Conservation (phyloP, 1,139 yeast genomes). For the Sugiyamaella neomexicana region DNA sequence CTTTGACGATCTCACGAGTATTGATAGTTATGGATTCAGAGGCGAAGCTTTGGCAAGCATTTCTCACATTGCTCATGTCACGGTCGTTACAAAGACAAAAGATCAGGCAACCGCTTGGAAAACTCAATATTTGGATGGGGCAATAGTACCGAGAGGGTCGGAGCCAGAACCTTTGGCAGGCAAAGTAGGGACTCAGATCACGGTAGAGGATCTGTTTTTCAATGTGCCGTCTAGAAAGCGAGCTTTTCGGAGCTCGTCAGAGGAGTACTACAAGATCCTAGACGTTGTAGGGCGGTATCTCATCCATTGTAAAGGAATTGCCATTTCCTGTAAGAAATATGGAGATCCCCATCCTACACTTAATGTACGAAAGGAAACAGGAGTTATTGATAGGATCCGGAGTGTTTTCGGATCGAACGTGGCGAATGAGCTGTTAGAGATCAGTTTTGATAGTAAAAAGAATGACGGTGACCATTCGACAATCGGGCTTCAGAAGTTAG, state of each 20-base stretch:
- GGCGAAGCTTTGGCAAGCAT: constrained; percentile 82
- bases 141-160: constrained; percentile 40
- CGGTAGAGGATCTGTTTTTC: constrained; percentile 86
- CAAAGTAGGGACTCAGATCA: constrained; percentile 77
- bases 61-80: constrained; percentile 60
- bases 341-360: constrained; percentile 51
- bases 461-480: constrained; percentile 21
- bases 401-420: constrained; percentile 68
- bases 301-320: constrained; percentile 66
- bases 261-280: constrained; percentile 72
- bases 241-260: constrained; percentile 56
- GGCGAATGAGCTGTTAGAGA: constrained; percentile 61
- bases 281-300: constrained; percentile 87
- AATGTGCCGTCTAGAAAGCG: constrained; percentile 79
- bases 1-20: constrained; percentile 52
- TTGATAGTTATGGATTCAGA: constrained; percentile 70
- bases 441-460: constrained; percentile 38
- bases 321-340: constrained; percentile 74
- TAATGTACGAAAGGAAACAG: constrained; percentile 26
- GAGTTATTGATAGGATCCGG: constrained; percentile 62
- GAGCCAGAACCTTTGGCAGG: constrained; percentile 84
- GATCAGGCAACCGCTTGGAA: constrained; percentile 63
- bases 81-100: constrained; percentile 73
- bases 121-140: constrained; percentile 66
- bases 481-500: constrained; percentile 51